Percentiles rank a stretch among this genome's conserved stretches.
These are phyloP conservation scores for Hyaloperonospora arabidopsidis DNA, from an alignment of 352 stramenopile genomes.

Conservation along the genomic window DNA sequence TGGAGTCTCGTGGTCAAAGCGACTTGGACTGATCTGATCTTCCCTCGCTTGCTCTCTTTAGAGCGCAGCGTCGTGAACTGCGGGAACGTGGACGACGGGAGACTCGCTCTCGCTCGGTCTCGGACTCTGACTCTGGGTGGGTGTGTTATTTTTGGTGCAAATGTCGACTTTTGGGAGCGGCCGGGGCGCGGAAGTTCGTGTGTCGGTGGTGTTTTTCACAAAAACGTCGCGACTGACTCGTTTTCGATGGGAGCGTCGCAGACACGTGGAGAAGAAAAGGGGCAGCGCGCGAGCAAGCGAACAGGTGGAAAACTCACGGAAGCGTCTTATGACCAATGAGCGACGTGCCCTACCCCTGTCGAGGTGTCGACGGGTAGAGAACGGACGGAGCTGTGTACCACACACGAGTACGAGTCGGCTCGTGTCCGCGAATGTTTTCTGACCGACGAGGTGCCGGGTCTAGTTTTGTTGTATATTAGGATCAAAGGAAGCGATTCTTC, in stretches of 20 bases:
- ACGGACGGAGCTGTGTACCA: too few species aligned
- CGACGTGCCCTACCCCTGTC: too few species aligned
- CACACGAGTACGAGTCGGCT: too few species aligned
- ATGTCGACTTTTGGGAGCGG: slow-evolving; percentile 17
- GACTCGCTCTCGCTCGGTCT: too few species aligned
- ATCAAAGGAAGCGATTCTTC: too few species aligned
- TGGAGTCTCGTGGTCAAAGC: slow-evolving; percentile 6
- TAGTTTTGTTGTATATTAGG: too few species aligned
- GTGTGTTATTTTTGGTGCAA: slow-evolving; percentile 8
- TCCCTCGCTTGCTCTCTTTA: slow-evolving; percentile 15
- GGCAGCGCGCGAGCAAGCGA: too few species aligned
- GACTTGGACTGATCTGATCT: slow-evolving; percentile 7
- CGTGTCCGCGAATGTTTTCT: too few species aligned
- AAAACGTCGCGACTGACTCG: slow-evolving; percentile 25
- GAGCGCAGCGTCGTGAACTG: slow-evolving; percentile 22
- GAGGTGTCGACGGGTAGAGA: too few species aligned
- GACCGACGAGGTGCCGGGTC: too few species aligned
- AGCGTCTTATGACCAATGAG: slow-evolving; percentile 7
- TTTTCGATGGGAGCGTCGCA: slow-evolving; percentile 10
- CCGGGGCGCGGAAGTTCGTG: too few species aligned
- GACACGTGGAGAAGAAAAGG: too few species aligned
- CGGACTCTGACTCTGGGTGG: background rate
- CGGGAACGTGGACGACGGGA: slow-evolving; percentile 13
- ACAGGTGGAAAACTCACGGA: background rate
- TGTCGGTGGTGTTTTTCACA: slow-evolving; percentile 4